Percentiles rank a stretch among this genome's conserved stretches.
Conservation (phyloP, 257 asterid species). For the Solanum tarapatanum region DNA sequence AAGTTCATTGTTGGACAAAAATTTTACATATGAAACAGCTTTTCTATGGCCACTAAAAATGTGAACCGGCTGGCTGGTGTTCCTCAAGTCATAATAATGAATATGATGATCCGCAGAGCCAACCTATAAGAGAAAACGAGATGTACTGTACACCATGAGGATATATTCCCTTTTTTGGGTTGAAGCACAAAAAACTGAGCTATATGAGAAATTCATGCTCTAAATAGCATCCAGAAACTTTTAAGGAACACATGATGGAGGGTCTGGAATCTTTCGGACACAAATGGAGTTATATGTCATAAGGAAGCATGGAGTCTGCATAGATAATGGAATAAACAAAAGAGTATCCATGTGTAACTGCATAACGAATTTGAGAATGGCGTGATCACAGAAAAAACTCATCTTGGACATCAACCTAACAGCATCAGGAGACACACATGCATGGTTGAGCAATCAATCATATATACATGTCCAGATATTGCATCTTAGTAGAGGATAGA, state of each 20-base stretch:
- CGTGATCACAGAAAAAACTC: neutral
- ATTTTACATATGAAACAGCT: constrained; percentile 36
- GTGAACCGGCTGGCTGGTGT: constrained; percentile 25
- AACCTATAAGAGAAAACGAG: constrained; percentile 10
- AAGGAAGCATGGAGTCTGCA: neutral
- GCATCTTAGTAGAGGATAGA: neutral
- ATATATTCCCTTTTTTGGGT: neutral
- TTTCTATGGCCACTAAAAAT: constrained; percentile 32
- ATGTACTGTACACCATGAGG: neutral
- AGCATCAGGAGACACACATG: neutral
- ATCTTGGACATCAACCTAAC: neutral
- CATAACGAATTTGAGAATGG: neutral
- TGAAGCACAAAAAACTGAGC: neutral
- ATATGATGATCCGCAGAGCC: constrained; percentile 43
- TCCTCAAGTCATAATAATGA: constrained; percentile 36
- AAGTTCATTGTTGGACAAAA: constrained; percentile 32
- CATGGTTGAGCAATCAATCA: neutral
- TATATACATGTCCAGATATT: neutral
- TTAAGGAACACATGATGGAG: neutral
- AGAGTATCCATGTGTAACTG: neutral
- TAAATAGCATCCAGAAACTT: neutral
- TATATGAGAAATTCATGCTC: neutral
- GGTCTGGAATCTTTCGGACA: neutral
- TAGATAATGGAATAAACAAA: neutral
- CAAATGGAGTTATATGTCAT: neutral